Evolutionary conservation across 352 stramenopile genomes (phyloP).

Genomic region (Hyaloperonospora arabidopsidis): DNA sequence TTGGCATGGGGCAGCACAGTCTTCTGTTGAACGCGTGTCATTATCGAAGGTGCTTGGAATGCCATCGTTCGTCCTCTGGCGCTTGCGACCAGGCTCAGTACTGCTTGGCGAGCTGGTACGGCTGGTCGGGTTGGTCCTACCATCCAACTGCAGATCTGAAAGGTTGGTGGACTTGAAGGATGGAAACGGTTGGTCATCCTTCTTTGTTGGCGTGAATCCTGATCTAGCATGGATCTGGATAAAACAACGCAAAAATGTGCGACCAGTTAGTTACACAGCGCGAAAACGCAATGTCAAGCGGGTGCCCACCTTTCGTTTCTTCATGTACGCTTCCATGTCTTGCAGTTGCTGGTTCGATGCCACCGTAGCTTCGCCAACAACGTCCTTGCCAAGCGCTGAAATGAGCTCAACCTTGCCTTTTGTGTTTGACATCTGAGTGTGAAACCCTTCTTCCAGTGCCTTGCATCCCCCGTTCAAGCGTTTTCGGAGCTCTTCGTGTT

Average conservation of each 20-base stretch:
- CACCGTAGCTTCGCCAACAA: conserved; percentile 24
- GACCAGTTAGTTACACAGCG: conserved; percentile 1
- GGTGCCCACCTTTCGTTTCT: conserved; percentile 39
- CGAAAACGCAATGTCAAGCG: not conserved
- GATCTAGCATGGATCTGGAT: conserved; percentile 33
- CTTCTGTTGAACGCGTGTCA: conserved; percentile 4
- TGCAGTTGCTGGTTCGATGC: conserved; percentile 30
- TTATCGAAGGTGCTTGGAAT: conserved; percentile 9
- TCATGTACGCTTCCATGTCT: conserved; percentile 37
- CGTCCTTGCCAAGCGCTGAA: conserved; percentile 18
- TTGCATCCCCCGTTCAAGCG: conserved; percentile 21
- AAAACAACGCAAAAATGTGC: conserved; percentile 2
- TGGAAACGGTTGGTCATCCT: conserved; percentile 27
- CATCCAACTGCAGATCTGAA: conserved; percentile 3
- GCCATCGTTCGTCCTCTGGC: conserved; percentile 17
- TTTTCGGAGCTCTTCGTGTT: conserved; percentile 25
- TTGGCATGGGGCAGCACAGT: not conserved
- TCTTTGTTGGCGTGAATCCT: conserved; percentile 41
- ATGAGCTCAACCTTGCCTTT: conserved; percentile 27
- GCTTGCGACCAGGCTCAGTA: conserved; percentile 15
- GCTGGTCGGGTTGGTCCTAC: not conserved
- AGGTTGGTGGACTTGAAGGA: conserved; percentile 37
- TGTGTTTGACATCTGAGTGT: conserved; percentile 23
- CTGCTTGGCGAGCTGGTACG: not conserved
- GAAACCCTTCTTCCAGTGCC: conserved; percentile 25